Evolutionary conservation across 805 yeast genomes (phyloP), one percentile per base, ranked within the genome.

Genomic region (Saccharomycopsis amapae): DNA sequence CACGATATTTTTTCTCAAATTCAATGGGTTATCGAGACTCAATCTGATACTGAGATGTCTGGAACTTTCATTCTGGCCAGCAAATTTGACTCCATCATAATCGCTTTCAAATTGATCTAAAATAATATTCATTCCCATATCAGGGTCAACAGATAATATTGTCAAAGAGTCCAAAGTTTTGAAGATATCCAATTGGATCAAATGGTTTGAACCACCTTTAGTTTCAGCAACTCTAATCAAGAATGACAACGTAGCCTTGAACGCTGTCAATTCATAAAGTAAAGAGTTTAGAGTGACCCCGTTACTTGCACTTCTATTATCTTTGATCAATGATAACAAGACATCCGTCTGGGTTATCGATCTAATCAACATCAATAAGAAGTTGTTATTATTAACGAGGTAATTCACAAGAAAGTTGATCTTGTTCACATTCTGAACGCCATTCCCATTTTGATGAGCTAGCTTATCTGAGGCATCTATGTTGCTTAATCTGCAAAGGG

Each of bases 181-280:
- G 59, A 88, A 80, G 5, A 90, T 60, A 41, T 82, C 90, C 54
- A 82, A 75, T 55, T 86, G 87, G 20, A 88, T 62, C 44, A 90
- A 65, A 45, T 79, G 81, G 41, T 76, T 75, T 0, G 97, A 88
- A 3, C 98, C 97, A 6, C 60, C 58, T 51, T 85, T 76, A 0
- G 84, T 76, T 57, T 83, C 86, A 0, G 94, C 86, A 10, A 90
- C 72, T 53, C 93, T 73, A 1, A 80, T 71, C 50, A 90, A 65
- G 40, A 89, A 72, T 48, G 79, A 78, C 35, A 86, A 59, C 0
- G 83, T 76, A 0, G 90, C 72, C 55, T 82, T 84, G 65, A 82
- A 83, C 1, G 85, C 81, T 0, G 93, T 83, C 23, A 85, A 61
- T 55, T 87, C 96, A 59, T 82, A 82, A 1, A 85, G 60, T 22